Base-by-base conservation (phyloP, 257 asterid genomes). In the Paulownia fortunei region DNA sequence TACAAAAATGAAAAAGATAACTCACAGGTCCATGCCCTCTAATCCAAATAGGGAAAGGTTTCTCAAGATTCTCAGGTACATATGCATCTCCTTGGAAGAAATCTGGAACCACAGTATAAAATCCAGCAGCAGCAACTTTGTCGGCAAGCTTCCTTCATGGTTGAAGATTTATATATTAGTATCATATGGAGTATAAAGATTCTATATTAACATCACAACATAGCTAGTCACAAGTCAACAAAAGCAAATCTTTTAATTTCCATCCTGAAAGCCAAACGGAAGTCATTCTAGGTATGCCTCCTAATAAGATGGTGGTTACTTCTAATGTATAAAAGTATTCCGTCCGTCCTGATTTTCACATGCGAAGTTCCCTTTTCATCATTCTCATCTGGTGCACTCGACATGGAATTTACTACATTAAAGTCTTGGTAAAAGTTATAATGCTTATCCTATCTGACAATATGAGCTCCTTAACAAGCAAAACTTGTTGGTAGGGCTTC, bases 101-200 rank as follows among this genome's bases (percentile, higher is more conserved):
- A 80, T 90, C 95, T n/a, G 96, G 96, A 51, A 85, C 89, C 41
- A 87, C 85, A 27, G 83, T 80, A 56, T 76, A 90, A 76, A 85
- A 84, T 68, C 92, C 96, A 72, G 87, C 87, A 6, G 73, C 83
- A n/a, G 87, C 93, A 34, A 88, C 82, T 76, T 85, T 87, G 73
- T 90, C 92, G 0, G 96, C 96, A 26, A 89, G 77, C 77, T 84
- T 88, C 87, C 92, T 86, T 70, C 16, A 59, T 12, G 12, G 42
- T 65, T 4, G 70, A 66, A 49, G 54, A 62, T 19, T 4, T 16
- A 27, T 13, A 74, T 15, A n/a, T 67, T 23, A 56, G 62, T 60
- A 54, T 51, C 36, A 41, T 27, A 60, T 24, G 8, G 16, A 24
- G 23, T 6, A 67, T 32, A 19, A 49, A 10, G 23, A 42, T 42